Conservation (phyloP, 805 yeast genomes). For the Tetrapisispora nanseiensis region DNA sequence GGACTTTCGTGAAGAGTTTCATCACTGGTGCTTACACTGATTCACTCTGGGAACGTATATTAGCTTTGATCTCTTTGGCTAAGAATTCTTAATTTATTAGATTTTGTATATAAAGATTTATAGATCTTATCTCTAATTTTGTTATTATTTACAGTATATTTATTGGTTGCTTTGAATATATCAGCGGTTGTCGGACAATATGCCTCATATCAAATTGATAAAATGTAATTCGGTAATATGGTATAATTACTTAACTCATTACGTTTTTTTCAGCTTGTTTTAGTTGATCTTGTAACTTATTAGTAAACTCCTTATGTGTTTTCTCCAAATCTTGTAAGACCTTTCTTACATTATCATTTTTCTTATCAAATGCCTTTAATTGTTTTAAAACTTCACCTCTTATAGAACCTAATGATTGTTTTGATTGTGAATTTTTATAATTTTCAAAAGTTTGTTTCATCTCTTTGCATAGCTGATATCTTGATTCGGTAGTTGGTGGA, state of each 20-base stretch:
- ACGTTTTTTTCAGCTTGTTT: conserved; percentile 46
- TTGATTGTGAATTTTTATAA: conserved; percentile 42
- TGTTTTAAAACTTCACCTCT: conserved; percentile 52
- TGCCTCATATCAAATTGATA: not conserved
- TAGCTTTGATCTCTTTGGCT: conserved; percentile 46
- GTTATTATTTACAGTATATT: not conserved
- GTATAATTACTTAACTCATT: conserved; percentile 9
- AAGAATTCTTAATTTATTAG: conserved; percentile 27
- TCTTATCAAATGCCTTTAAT: conserved; percentile 41
- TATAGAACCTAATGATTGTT: conserved; percentile 43
- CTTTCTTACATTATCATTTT: conserved; percentile 46
- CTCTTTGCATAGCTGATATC: conserved; percentile 42
- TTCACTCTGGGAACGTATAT: conserved; percentile 58
- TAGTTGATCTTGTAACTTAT: conserved; percentile 45
- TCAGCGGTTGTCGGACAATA: not conserved
- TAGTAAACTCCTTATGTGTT: conserved; percentile 53
- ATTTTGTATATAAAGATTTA: not conserved
- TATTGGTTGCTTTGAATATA: not conserved
- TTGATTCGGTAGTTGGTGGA: conserved; percentile 60
- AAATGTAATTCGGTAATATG: not conserved
- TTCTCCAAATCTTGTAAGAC: conserved; percentile 55
- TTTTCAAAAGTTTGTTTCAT: conserved; percentile 60
- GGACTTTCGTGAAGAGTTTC: conserved; percentile 77
- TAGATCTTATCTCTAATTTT: not conserved
- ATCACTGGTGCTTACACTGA: conserved; percentile 77